Base-by-base conservation (phyloP, 2,329 filamentous ascomycete species). In the Monilinia polystroma region DNA sequence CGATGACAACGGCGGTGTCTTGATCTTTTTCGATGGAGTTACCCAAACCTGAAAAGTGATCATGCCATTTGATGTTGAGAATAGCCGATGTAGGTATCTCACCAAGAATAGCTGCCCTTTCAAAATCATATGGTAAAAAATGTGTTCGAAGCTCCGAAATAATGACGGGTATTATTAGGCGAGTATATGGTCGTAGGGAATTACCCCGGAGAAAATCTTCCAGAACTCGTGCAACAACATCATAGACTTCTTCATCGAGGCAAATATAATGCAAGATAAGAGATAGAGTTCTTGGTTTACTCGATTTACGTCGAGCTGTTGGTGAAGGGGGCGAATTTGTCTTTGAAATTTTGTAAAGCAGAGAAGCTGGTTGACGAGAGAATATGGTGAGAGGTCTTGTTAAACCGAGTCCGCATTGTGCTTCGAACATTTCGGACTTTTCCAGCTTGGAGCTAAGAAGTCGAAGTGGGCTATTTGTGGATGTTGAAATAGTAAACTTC, bases 401-500 rank as follows among this genome's bases (percentile, higher is more conserved):
- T 8, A 85, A 80, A 3, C 83, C 76, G 7, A 83, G 78, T 0
- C 87, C 85, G 70, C 87, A 89, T 23, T 85, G 80, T 0, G 90
- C 85, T 18, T 86, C 82, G 69, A 91, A 94, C 0, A 88, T 79
- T 1, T 90, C 86, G 0, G 91, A 93, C 6, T 85, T 85, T 16
- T 89, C 78, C 0, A 99, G 84, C 63, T 87, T 83, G 70, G 91
- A 91, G 64, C 85, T 85, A 56, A 90, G 82, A 8, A 99, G 80
- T 4, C 90, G 85, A 12, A 98, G 77, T 0, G 95, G 95, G 41
- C 89, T 88, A 32, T 85, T 77, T 66, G 84, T 91, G 0, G 92
- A 90, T 0, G 93, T 93, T 16, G 92, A 93, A 63, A 99, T 89
- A 18, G 91, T 96, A 76, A 99, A 99, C 12, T 90, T 89, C 0